Conservation (phyloP, 352 stramenopile genomes). For the Pythium sukuiense region DNA sequence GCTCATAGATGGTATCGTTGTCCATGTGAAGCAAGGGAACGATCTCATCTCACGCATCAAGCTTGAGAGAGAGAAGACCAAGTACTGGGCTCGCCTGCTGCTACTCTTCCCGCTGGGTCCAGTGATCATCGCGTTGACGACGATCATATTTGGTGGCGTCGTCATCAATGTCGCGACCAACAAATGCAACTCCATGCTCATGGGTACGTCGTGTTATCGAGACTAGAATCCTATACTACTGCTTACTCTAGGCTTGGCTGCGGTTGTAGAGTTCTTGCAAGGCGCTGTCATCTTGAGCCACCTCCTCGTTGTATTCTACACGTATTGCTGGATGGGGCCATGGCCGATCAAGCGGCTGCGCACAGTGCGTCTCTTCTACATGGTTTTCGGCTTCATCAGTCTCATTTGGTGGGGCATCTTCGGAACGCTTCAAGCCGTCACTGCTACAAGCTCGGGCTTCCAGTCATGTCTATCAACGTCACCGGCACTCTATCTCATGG, state of each 20-base stretch:
- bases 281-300: slow-evolving; percentile 68
- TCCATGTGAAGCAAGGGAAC: slow-evolving; percentile 30
- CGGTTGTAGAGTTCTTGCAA: slow-evolving; percentile 53
- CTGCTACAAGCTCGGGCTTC: slow-evolving; percentile 59
- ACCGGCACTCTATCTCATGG: slow-evolving; percentile 65
- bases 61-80: slow-evolving; percentile 61
- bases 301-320: slow-evolving; percentile 63
- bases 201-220: slow-evolving; percentile 38
- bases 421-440: slow-evolving; percentile 56
- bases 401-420: slow-evolving; percentile 70
- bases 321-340: slow-evolving; percentile 72
- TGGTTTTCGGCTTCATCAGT: slow-evolving; percentile 57
- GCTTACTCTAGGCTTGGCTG: not conserved
- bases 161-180: slow-evolving; percentile 70
- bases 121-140: slow-evolving; percentile 56
- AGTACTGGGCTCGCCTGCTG: slow-evolving; percentile 67
- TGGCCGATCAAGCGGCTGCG: slow-evolving; percentile 53
- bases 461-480: slow-evolving; percentile 70
- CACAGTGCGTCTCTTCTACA: slow-evolving; percentile 63
- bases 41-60: slow-evolving; percentile 53
- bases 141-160: slow-evolving; percentile 61
- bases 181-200: slow-evolving; percentile 65
- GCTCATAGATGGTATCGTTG: not conserved
- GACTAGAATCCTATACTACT: slow-evolving; percentile 1
- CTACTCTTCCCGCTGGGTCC: slow-evolving; percentile 66